Evolutionary conservation across 2,329 filamentous ascomycete species (phyloP).

Genomic region (Rhinocladiella similis): DNA sequence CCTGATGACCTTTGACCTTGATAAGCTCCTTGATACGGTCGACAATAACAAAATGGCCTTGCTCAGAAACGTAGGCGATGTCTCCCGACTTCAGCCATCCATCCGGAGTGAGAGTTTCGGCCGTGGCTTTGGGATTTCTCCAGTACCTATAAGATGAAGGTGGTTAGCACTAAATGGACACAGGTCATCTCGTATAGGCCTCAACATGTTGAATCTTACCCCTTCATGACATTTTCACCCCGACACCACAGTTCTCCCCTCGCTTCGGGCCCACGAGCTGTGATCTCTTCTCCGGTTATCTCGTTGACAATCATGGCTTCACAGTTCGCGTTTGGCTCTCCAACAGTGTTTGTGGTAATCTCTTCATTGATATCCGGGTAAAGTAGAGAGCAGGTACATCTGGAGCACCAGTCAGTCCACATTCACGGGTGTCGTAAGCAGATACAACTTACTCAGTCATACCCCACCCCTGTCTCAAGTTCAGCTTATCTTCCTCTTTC

Average conservation of each 20-base stretch:
- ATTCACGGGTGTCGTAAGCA: neutral
- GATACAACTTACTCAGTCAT: conserved; percentile 70
- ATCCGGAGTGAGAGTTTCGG: conserved; percentile 50
- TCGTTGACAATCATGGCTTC: conserved; percentile 64
- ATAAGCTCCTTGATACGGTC: conserved; percentile 65
- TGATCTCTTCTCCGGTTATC: conserved; percentile 20
- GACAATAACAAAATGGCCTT: conserved; percentile 56
- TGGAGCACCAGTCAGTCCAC: neutral
- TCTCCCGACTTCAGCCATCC: conserved; percentile 64
- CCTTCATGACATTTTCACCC: conserved; percentile 59
- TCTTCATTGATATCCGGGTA: conserved; percentile 60
- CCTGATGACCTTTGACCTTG: conserved; percentile 59
- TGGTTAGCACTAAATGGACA: too few relatives aligned
- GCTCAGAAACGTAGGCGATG: conserved; percentile 48
- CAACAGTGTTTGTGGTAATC: conserved; percentile 55
- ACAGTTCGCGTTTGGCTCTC: conserved; percentile 69
- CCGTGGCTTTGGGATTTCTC: conserved; percentile 57
- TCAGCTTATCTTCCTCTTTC: conserved; percentile 36
- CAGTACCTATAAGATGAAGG: conserved; percentile 44
- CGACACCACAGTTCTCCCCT: conserved; percentile 53
- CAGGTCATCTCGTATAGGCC: too few relatives aligned
- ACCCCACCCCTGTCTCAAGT: conserved; percentile 75
- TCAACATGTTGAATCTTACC: conserved; percentile 24
- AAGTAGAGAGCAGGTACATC: conserved; percentile 67
- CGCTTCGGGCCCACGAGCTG: conserved; percentile 12